Evolutionary conservation across 768 basidiomycete species (phyloP), one percentile per base, ranked within the genome.

Genomic region (Cyathus striatus): DNA sequence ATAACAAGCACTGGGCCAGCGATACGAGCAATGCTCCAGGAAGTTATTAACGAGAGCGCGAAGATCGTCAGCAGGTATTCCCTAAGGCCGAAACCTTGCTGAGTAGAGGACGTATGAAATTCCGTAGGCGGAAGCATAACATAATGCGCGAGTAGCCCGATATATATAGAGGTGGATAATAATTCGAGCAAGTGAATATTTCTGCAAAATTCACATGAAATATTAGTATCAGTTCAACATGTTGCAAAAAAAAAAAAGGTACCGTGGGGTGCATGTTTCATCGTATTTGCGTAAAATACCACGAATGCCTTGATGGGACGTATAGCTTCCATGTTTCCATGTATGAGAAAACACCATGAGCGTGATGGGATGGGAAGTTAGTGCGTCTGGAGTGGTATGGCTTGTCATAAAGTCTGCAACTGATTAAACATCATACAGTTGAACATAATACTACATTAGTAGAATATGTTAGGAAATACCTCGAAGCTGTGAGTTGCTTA

Each of bases 241-340:
- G n/a, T n/a, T n/a, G n/a, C n/a, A 27, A 17, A 20, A 35, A 6
- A 14, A 22, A 40, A 20, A 22, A 22, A 46, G 64, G 50, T 40
- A 78, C 78, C 75, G 60, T 16, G 78, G 78, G 10, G 73, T 73
- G 36, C 63, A 61, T 16, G 66, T 42, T n/a, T 55, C 51, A 43
- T 73, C 69, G 33, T 70, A 63, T 42, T 46, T 32, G 53, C 24
- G 35, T 23, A 18, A 42, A 25, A 27, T 35, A 21, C 33, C 43
- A 14, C 20, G 43, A 18, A 40, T 35, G 38, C 18, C 23, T 38
- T 5, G 36, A 16, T 22, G 17, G 36, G 32, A 27, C 23, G 30
- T 30, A n/a, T n/a, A n/a, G n/a, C n/a, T 24, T 6, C 68, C 59
- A 26, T 59, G 43, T 33, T 56, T 68, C 79, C 78, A 79, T 17